Percentiles rank a stretch among this genome's conserved stretches.
phyloP scores from a whole-genome alignment of 495 filamentous ascomycete genomes.

The Penicillium bialowiezense region DNA sequence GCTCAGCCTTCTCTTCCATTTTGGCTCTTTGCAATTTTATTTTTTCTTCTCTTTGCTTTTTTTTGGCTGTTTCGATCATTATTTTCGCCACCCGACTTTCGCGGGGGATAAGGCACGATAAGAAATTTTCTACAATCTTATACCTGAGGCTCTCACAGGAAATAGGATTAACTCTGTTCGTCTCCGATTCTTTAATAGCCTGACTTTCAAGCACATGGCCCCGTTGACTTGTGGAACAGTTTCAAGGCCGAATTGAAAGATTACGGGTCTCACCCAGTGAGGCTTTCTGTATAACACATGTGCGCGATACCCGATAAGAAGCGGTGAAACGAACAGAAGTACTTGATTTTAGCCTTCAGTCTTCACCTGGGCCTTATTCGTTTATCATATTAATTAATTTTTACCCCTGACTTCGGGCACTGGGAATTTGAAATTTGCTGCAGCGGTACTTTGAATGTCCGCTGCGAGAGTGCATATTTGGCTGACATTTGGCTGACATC shows the following conservation, averaged over 20 bases:
- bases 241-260: neutral
- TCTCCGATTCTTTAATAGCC: too few relatives aligned
- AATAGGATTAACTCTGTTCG: too few relatives aligned
- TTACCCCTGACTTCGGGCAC: neutral
- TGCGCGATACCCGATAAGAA: slow-evolving; percentile 26
- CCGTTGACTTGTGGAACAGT: neutral
- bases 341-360: too few relatives aligned
- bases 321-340: slow-evolving; percentile 11
- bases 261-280: neutral
- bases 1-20: neutral
- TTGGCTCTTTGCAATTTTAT: too few relatives aligned
- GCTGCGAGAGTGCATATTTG: too few relatives aligned
- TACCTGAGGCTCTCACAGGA: too few relatives aligned
- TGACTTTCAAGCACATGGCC: too few relatives aligned
- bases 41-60: too few relatives aligned
- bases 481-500: neutral
- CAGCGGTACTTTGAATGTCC: neutral
- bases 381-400: neutral
- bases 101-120: slow-evolving; percentile 22
- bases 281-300: neutral
- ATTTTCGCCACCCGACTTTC: slow-evolving; percentile 20
- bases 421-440: too few relatives aligned
- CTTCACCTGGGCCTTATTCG: too few relatives aligned
- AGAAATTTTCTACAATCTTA: neutral
- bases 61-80: too few relatives aligned